Evolutionary conservation across 1,284 basidiomycete species (phyloP).

Genomic region (Trichosporon inkin): DNA sequence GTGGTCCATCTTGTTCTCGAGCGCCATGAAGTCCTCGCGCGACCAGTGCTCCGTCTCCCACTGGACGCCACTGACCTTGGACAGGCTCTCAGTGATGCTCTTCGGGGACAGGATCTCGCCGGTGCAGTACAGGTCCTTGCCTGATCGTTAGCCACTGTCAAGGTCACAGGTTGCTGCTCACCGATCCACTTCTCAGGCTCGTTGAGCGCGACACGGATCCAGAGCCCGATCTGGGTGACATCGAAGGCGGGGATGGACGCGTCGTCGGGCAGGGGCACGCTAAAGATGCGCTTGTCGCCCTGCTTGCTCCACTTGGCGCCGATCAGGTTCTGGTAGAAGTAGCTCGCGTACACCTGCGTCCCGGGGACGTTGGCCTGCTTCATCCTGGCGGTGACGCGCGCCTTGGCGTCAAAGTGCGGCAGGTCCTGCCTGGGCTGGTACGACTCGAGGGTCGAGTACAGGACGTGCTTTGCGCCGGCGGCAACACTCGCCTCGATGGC

Average conservation of each 20-base stretch:
- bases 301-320: slow-evolving; percentile 4
- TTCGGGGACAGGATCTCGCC: slow-evolving; percentile 16
- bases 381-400: slow-evolving; percentile 31
- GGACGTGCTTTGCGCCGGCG: slow-evolving; percentile 17
- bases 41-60: slow-evolving; percentile 9
- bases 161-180: slow-evolving; percentile 15
- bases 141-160: slow-evolving; percentile 1
- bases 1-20: not conserved
- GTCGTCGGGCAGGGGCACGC: slow-evolving; percentile 30
- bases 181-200: slow-evolving; percentile 36
- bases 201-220: slow-evolving; percentile 32
- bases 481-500: slow-evolving; percentile 17
- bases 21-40: slow-evolving; percentile 14
- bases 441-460: slow-evolving; percentile 29
- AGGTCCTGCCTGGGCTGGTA: slow-evolving; percentile 18
- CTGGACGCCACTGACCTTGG: slow-evolving; percentile 11
- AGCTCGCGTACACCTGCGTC: slow-evolving; percentile 24
- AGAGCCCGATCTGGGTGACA: slow-evolving; percentile 35
- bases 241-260: slow-evolving; percentile 26
- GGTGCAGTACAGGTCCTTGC: slow-evolving; percentile 19
- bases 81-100: slow-evolving; percentile 11
- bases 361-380: slow-evolving; percentile 22
- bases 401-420: slow-evolving; percentile 36
- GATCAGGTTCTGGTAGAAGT: slow-evolving; percentile 19
- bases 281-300: slow-evolving; percentile 17